Evolutionary conservation across 2,329 filamentous ascomycete genomes (phyloP), one percentile per base, ranked within the genome.

Genomic region (Fusarium penzigii): DNA sequence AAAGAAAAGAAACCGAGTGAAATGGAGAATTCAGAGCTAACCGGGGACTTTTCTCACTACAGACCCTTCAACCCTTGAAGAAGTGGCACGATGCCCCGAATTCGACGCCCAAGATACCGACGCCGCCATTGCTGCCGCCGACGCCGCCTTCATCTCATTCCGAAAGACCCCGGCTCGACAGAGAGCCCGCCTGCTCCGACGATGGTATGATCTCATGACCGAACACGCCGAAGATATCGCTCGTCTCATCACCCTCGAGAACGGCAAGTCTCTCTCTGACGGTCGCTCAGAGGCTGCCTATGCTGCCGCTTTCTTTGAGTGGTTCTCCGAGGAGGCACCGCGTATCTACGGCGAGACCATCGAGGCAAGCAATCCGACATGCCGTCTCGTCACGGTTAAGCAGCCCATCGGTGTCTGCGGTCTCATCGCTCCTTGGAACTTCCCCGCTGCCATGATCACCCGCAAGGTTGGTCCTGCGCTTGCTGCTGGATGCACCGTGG

Each of bases 401-500:
- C 67, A 71, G 47, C 68, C 69, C 11, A 65, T 71, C 12, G 69
- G 69, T 14, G 69, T 71, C 11, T 71, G 68, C 45, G 68, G 68
- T 12, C 63, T 71, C 39, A 70, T 71, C 52, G 66, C 67, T 12
- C 68, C 68, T 14, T 68, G 83, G 84, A 86, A 88, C 70, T 87
- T 86, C 62, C 78, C 79, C 8, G 72, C 75, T 25, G 78, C 77
- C 17, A 82, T 82, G 79, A 75, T 81, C 45, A 74, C 74, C 11
- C 67, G 75, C 25, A 78, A 78, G 55, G 70, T 71, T 32, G 74
- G 72, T 5, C 72, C 82, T 9, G 83, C 81, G 14, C 75, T 90
- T 39, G 87, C 87, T 36, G 86, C 87, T 29, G 87, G 87, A 34
- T 90, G 87, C 70, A 89, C 86, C 4, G 82, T 90, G 79, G 91